phyloP scores from a whole-genome alignment of 1,139 yeast genomes.

The Yamadazyma conglobata region DNA sequence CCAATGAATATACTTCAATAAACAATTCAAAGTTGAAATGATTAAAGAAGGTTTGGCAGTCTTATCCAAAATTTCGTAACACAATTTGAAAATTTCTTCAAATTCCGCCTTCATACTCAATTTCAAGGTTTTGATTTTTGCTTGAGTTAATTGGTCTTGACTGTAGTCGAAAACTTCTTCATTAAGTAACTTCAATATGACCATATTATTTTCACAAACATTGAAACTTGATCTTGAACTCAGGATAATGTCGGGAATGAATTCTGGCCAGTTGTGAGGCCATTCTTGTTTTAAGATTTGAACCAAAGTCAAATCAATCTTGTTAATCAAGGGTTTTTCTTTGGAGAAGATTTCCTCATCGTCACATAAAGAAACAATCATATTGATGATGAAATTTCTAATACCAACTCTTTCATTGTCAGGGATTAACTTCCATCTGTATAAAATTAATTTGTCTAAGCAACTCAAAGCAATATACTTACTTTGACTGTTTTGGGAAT shows the following conservation, averaged over 20 bases:
- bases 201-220: constrained; percentile 97
- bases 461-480: constrained; percentile 90
- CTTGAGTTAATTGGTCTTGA: constrained; percentile 94
- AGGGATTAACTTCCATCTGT: constrained; percentile 92
- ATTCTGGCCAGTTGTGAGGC: constrained; percentile 99
- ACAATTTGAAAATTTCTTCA: constrained; percentile 86
- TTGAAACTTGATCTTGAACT: constrained; percentile 84
- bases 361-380: constrained; percentile 90
- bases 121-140: constrained; percentile 81
- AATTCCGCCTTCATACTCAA: constrained; percentile 85
- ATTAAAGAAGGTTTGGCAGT: constrained; percentile 80
- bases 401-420: constrained; percentile 84
- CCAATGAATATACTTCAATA: constrained; percentile 89
- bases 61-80: constrained; percentile 89
- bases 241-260: constrained; percentile 86
- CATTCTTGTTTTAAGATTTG: constrained; percentile 96
- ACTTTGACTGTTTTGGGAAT: constrained; percentile 75
- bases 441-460: constrained; percentile 82
- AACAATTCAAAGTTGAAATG: constrained; percentile 78
- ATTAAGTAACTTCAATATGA: constrained; percentile 77
- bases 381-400: constrained; percentile 83
- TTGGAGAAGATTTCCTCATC: constrained; percentile 71
- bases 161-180: constrained; percentile 96
- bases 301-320: constrained; percentile 90
- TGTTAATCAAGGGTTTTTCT: constrained; percentile 83